Evolutionary conservation across 1,139 yeast species (phyloP).

Genomic region (Saccharomyces hybrid): DNA sequence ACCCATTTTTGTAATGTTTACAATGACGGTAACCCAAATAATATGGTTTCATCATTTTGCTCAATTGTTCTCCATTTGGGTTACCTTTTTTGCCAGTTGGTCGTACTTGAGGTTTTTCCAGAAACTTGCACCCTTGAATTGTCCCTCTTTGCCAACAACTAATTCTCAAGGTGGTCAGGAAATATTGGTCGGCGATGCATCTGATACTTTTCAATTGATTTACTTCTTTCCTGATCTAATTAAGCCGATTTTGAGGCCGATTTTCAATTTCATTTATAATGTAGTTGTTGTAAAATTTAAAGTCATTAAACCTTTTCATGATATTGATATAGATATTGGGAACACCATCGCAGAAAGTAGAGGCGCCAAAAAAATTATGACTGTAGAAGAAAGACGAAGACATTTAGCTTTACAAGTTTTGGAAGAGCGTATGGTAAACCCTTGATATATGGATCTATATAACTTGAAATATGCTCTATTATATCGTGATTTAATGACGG

Average conservation of each 20-base stretch:
- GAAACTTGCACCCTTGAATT: constrained; percentile 8
- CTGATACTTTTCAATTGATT: constrained; percentile 77
- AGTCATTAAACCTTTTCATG: constrained; percentile 59
- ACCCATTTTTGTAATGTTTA: constrained; percentile 52
- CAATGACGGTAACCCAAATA: constrained; percentile 34
- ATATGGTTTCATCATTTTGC: constrained; percentile 37
- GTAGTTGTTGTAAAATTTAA: constrained; percentile 45
- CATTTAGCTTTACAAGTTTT: constrained; percentile 78
- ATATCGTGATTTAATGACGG: not conserved
- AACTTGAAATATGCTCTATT: not conserved
- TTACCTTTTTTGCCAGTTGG: constrained; percentile 67
- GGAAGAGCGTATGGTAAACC: constrained; percentile 52
- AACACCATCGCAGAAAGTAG: constrained; percentile 58
- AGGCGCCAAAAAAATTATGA: constrained; percentile 33
- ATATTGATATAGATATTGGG: constrained; percentile 64
- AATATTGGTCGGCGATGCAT: constrained; percentile 61
- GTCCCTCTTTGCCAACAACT: constrained; percentile 26
- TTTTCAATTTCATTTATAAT: constrained; percentile 50
- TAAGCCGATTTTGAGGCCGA: constrained; percentile 47
- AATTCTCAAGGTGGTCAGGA: constrained; percentile 12
- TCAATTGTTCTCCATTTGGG: constrained; percentile 59
- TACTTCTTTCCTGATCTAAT: constrained; percentile 67
- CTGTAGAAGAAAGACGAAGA: constrained; percentile 66
- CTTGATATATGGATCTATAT: not conserved
- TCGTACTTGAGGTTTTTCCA: constrained; percentile 71